Conservation (phyloP, 352 stramenopile genomes). For the Phytopythium kandeliae region DNA sequence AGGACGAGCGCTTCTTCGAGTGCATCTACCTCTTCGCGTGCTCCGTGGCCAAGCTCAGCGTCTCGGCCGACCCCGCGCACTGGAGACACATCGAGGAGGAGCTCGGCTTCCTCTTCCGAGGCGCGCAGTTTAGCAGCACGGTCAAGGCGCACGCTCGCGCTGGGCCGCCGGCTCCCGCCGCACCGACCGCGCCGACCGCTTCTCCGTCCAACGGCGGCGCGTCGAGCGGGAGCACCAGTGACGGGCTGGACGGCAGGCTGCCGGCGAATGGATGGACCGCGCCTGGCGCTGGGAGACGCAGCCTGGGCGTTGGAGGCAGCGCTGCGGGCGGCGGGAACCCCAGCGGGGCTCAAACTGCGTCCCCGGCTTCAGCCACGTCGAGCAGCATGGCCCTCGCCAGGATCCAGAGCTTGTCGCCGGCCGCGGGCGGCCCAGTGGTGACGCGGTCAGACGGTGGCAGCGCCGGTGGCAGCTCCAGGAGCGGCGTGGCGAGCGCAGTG, state of each 20-base stretch:
- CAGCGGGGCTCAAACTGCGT: slow-evolving; percentile 4
- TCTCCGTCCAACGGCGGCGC: neutral
- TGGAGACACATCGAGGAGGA: slow-evolving; percentile 65
- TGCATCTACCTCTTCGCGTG: slow-evolving; percentile 78
- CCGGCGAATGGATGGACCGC: neutral
- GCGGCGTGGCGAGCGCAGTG: neutral
- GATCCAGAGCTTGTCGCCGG: slow-evolving; percentile 38
- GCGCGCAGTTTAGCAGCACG: slow-evolving; percentile 63
- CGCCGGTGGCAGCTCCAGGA: slow-evolving; percentile 3
- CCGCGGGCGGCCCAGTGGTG: slow-evolving; percentile 13
- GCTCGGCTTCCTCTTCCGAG: slow-evolving; percentile 68
- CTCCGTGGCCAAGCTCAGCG: slow-evolving; percentile 61
- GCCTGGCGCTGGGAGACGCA: neutral
- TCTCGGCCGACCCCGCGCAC: slow-evolving; percentile 26
- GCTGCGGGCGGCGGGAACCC: slow-evolving; percentile 1
- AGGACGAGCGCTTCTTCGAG: slow-evolving; percentile 80
- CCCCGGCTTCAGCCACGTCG: neutral
- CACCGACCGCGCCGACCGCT: neutral
- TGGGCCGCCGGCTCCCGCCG: neutral
- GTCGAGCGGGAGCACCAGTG: neutral
- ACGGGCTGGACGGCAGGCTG: neutral
- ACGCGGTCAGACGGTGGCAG: neutral
- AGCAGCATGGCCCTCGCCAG: slow-evolving; percentile 11
- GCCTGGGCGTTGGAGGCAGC: neutral
- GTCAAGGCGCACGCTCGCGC: slow-evolving; percentile 36